Conservation (phyloP, 2,329 filamentous ascomycete species). For the Pyricularia grisea region DNA sequence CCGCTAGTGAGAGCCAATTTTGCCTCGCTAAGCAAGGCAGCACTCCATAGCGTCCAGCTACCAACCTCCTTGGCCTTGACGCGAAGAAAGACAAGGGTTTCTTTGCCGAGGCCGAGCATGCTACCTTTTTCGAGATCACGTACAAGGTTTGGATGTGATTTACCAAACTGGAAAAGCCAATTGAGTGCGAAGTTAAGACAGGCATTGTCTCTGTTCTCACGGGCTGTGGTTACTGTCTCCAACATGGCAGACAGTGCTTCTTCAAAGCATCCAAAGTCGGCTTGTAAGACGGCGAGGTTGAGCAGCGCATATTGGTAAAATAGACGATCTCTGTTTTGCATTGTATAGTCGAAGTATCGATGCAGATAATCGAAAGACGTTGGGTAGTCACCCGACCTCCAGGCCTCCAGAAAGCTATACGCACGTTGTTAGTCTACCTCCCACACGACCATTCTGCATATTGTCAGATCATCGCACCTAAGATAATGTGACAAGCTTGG, state of each 20-base stretch:
- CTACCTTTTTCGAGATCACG: constrained; percentile 49
- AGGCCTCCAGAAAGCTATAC: constrained; percentile 75
- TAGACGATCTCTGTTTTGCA: constrained; percentile 71
- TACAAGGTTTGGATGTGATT: constrained; percentile 65
- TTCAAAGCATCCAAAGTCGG: constrained; percentile 84
- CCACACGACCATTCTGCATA: neutral
- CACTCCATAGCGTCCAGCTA: constrained; percentile 78
- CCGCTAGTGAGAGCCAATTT: constrained; percentile 69
- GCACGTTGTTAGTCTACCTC: neutral
- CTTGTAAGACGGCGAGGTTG: constrained; percentile 86
- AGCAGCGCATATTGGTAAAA: constrained; percentile 94
- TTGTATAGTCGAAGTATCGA: constrained; percentile 93
- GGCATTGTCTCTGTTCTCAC: constrained; percentile 84
- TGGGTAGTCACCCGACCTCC: constrained; percentile 83
- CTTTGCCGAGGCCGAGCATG: constrained; percentile 68
- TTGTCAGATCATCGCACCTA: constrained; percentile 32
- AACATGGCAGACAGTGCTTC: constrained; percentile 93
- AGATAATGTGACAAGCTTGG: constrained; percentile 72
- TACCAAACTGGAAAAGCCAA: constrained; percentile 93
- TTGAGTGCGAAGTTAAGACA: constrained; percentile 93
- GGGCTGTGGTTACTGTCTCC: constrained; percentile 87
- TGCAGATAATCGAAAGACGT: constrained; percentile 87
- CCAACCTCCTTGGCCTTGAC: constrained; percentile 77
- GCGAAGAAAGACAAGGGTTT: constrained; percentile 75
- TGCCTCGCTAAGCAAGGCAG: constrained; percentile 75